Conservation (phyloP, 257 asterid species). For the Misopates orontium region DNA sequence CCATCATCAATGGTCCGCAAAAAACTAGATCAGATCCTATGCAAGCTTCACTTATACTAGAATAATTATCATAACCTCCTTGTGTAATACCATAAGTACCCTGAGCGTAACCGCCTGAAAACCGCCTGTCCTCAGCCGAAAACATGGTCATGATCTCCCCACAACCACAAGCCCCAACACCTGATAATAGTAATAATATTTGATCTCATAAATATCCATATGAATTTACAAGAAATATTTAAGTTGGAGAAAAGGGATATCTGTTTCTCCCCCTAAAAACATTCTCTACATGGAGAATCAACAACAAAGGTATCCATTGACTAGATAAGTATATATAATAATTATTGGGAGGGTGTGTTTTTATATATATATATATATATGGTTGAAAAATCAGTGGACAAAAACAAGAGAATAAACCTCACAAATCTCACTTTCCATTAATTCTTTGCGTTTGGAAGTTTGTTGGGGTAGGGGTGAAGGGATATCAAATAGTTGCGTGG, state of each 20-base stretch:
- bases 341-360: background rate
- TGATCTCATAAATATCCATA: conserved; percentile 44
- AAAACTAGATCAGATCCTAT: conserved; percentile 51
- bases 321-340: conserved; percentile 24
- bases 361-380: conserved; percentile 3
- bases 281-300: conserved; percentile 34
- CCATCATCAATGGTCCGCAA: conserved; percentile 45
- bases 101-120: conserved; percentile 24
- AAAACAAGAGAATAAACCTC: conserved; percentile 41
- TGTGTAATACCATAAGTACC: no score
- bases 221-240: background rate
- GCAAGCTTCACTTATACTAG: background rate
- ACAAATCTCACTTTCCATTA: conserved; percentile 72
- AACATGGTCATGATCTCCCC: conserved; percentile 70
- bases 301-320: conserved; percentile 52
- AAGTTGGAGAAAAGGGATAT: conserved; percentile 25
- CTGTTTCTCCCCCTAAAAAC: conserved; percentile 26
- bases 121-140: conserved; percentile 39
- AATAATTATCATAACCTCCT: background rate
- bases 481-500: conserved; percentile 35
- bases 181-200: background rate
- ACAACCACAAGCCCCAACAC: conserved; percentile 32
- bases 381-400: conserved; percentile 35
- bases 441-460: conserved; percentile 82
- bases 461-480: conserved; percentile 35